Percentiles rank a stretch among this genome's conserved stretches.
Conservation (phyloP, 2,329 filamentous ascomycete species). For the Cercospora janseana region DNA sequence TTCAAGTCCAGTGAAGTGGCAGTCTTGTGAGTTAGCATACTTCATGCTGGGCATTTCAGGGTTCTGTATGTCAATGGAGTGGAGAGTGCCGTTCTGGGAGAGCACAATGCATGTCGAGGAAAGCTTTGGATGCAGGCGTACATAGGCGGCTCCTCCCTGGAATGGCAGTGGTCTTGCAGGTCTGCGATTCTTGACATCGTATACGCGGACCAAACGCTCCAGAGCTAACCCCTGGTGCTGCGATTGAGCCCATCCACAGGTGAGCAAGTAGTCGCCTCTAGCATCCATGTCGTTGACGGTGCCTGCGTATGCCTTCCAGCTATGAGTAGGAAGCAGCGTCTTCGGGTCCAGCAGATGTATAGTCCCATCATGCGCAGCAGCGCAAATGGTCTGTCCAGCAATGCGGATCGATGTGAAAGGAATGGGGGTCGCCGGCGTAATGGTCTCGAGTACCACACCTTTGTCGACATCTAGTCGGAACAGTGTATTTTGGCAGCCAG, state of each 20-base stretch:
- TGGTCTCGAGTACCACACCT: slow-evolving; percentile 45
- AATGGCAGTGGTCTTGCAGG: slow-evolving; percentile 89
- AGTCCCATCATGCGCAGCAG: slow-evolving; percentile 76
- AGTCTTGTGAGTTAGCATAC: slow-evolving; percentile 71
- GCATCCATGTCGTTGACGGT: slow-evolving; percentile 96
- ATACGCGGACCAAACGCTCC: slow-evolving; percentile 91
- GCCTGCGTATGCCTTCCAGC: slow-evolving; percentile 86
- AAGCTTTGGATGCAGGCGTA: slow-evolving; percentile 94
- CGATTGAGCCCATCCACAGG: slow-evolving; percentile 86
- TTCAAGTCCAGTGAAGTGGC: slow-evolving; percentile 75
- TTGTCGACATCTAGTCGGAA: slow-evolving; percentile 68
- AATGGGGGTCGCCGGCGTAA: slow-evolving; percentile 28
- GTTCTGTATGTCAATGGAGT: slow-evolving; percentile 94
- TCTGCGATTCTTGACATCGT: slow-evolving; percentile 85
- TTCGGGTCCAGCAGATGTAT: slow-evolving; percentile 83
- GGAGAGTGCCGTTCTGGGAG: slow-evolving; percentile 88
- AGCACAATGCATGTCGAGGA: slow-evolving; percentile 92
- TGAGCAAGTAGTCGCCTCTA: slow-evolving; percentile 90
- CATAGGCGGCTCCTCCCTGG: slow-evolving; percentile 87
- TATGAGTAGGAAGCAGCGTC: slow-evolving; percentile 74
- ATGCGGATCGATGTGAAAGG: slow-evolving; percentile 92
- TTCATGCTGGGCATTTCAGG: slow-evolving; percentile 82
- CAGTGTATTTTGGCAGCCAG: slow-evolving; percentile 83
- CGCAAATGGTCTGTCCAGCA: slow-evolving; percentile 81
- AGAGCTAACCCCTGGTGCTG: slow-evolving; percentile 77